These are phyloP conservation scores for Herpetomonas muscarum DNA, from an alignment of 208 protist species.

Conservation along the genomic window DNA sequence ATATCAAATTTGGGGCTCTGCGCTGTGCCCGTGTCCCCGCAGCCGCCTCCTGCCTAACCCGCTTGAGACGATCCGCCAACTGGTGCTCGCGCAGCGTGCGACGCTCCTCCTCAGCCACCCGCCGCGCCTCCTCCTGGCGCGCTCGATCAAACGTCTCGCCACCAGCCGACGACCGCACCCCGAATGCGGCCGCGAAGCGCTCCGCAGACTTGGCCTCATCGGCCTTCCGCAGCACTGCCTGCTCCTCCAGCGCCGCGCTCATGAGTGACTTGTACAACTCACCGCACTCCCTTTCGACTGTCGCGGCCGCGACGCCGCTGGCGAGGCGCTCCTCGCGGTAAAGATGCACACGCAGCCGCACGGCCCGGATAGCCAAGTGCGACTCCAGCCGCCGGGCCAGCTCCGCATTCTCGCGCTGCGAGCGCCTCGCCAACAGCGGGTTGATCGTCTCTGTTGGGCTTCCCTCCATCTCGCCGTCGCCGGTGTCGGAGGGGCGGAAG, in stretches of 20 bases:
- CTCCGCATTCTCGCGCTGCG: constrained; percentile 65
- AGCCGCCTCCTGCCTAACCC: constrained; percentile 38
- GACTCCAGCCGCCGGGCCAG: constrained; percentile 44
- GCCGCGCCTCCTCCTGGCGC: constrained; percentile 43
- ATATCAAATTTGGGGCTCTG: too few relatives aligned
- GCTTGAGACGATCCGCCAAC: constrained; percentile 70
- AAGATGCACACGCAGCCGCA: constrained; percentile 50
- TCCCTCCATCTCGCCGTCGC: constrained; percentile 23
- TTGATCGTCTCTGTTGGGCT: constrained; percentile 41
- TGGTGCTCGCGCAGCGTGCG: constrained; percentile 45
- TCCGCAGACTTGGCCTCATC: constrained; percentile 60
- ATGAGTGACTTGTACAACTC: constrained; percentile 50
- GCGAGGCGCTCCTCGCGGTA: constrained; percentile 70
- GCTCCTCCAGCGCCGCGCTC: constrained; percentile 22
- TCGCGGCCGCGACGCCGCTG: constrained; percentile 31
- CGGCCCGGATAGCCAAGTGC: constrained; percentile 51
- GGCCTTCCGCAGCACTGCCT: constrained; percentile 20
- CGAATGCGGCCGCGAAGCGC: constrained; percentile 71
- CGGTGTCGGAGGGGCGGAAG: constrained; percentile 13
- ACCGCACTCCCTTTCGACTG: constrained; percentile 56
- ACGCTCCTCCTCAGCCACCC: constrained; percentile 36
- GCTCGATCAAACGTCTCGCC: constrained; percentile 60
- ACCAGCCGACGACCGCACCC: constrained; percentile 24
- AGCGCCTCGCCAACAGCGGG: constrained; percentile 59
- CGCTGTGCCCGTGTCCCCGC: background rate